Evolutionary conservation across 257 asterid species (phyloP), one percentile per base, ranked within the genome.

Genomic region (Anisodus acutangulus): DNA sequence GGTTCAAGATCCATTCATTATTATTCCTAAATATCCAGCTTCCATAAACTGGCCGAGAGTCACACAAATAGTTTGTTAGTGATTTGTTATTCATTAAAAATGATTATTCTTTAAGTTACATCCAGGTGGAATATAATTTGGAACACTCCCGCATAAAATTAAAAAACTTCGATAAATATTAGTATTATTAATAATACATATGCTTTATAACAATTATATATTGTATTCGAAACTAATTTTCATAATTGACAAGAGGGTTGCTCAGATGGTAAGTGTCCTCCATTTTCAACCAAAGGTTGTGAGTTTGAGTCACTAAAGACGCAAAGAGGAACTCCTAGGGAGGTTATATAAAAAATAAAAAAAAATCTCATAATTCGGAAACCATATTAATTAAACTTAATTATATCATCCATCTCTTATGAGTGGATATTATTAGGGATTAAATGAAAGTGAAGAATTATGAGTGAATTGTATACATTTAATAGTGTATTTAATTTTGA

Each of bases 51-150:
- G 60, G 60, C 11, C 80, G 12, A 51, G 13, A 19, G 62, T 74
- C 81, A 49, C 62, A 74, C 22, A 47, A 22, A 49, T 74, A 74
- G 62, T 51, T 49, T 49, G 62, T 74, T 74, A 74, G 35, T 1
- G 2, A 74, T 74, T 74, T 74, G 81, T 22, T 74, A 74, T 74
- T 74, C 5, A 12, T 74, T 12, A 68, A 74, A 74, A 49, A 8
- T 22, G 81, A 74, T 49, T 74, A 51, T 22, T 74, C 62, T 19
- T 74, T 26, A 26, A 51, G 62, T 74, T 74, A 51, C 81, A 12
- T 22, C 19, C 74, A 16, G 13, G 53, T 70, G 53, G 8, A 15
- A 41, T 37, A 66, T 35, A 72, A 45, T 47, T n/a, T 45, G 41
- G 9, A 47, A 43, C 55, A 70, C 5, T 8, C 79, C 79, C 35